Evolutionary conservation across 768 basidiomycete species (phyloP).

Genomic region (Termitomyces sp.): DNA sequence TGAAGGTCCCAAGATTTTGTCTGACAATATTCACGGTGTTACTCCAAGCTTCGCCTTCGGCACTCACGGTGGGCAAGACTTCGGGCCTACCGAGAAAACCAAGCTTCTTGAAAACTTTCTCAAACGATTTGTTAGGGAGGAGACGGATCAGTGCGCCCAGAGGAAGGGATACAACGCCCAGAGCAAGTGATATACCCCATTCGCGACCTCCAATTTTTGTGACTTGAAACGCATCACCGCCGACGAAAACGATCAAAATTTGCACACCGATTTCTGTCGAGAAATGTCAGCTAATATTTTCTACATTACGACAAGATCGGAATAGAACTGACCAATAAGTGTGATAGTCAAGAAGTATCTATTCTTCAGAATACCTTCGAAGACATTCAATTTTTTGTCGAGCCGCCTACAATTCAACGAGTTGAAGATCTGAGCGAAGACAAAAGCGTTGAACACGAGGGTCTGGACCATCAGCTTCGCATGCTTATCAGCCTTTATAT

Average conservation of each 20-base stretch:
- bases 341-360: conserved; percentile 85
- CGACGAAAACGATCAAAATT: conserved; percentile 85
- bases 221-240: conserved; percentile 90
- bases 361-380: conserved; percentile 77
- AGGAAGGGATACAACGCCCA: conserved; percentile 86
- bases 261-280: conserved; percentile 80
- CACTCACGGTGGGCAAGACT: conserved; percentile 57
- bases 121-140: conserved; percentile 78
- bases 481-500: conserved; percentile 25
- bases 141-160: conserved; percentile 79
- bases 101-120: conserved; percentile 42
- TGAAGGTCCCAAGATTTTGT: conserved; percentile 83
- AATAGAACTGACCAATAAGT: conserved; percentile 62
- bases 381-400: conserved; percentile 84
- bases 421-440: conserved; percentile 97
- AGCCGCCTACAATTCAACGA: conserved; percentile 88
- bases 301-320: conserved; percentile 17
- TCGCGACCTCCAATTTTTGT: conserved; percentile 73
- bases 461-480: conserved; percentile 62
- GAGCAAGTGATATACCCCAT: conserved; percentile 90
- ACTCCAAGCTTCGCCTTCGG: conserved; percentile 67
- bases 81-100: conserved; percentile 63
- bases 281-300: background rate
- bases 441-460: conserved; percentile 96
- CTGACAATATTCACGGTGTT: conserved; percentile 77